Conservation (phyloP, 2,329 filamentous ascomycete genomes). For the Diaporthe caulivora region DNA sequence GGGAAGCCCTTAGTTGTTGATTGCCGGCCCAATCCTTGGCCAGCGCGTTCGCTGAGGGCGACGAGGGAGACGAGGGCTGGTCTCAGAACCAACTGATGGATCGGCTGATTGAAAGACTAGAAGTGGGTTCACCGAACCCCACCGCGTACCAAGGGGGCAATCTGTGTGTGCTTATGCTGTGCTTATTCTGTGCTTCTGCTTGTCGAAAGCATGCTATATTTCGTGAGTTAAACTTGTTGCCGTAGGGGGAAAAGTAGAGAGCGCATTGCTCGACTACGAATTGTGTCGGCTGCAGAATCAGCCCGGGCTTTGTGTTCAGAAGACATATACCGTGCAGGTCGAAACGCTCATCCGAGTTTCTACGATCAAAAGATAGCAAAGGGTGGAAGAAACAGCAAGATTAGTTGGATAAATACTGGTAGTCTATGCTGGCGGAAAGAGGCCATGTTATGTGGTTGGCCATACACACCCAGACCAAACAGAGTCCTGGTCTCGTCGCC, state of each 20-base stretch:
- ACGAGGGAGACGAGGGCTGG: background rate
- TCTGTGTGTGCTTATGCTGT: background rate
- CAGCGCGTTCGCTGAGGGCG: background rate
- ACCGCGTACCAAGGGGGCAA: background rate
- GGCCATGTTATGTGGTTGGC: conserved; percentile 25
- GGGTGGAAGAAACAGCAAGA: background rate
- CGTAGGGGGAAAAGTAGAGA: background rate
- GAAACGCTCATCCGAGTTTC: background rate
- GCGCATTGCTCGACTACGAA: background rate
- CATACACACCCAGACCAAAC: background rate
- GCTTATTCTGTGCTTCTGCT: background rate
- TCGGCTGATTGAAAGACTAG: background rate
- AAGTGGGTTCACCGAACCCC: background rate
- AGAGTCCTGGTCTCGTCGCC: background rate
- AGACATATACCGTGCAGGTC: background rate
- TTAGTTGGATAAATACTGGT: background rate
- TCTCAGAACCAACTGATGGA: conserved; percentile 20
- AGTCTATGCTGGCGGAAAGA: background rate
- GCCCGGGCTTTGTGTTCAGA: conserved; percentile 7
- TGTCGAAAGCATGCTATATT: background rate
- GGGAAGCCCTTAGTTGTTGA: background rate
- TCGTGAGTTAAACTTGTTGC: background rate
- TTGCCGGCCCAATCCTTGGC: conserved; percentile 11
- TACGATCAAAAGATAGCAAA: background rate
- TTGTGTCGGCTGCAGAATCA: background rate